Conservation (phyloP, 2,329 filamentous ascomycete genomes). For the Magnaporthales sp. region DNA sequence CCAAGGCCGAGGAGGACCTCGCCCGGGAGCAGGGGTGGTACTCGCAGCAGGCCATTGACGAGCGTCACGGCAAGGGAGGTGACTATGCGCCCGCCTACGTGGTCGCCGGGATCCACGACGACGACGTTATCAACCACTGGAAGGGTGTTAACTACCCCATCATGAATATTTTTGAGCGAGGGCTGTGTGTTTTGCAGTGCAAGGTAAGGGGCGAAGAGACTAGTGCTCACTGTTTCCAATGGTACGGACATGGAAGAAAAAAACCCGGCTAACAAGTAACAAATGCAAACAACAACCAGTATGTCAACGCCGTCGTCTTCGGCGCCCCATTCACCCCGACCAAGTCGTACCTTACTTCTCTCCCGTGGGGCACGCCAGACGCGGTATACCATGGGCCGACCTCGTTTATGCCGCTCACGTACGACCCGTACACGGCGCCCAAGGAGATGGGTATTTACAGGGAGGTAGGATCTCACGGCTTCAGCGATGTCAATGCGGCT, state of each 20-base stretch:
- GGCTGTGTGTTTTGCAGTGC: conserved; percentile 91
- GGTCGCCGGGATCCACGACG: conserved; percentile 90
- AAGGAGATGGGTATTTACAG: conserved; percentile 79
- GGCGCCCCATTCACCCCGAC: conserved; percentile 82
- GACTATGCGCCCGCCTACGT: conserved; percentile 81
- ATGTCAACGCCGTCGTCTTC: conserved; percentile 81
- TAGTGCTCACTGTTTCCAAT: neutral
- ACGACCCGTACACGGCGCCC: conserved; percentile 72
- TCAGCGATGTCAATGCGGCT: conserved; percentile 80
- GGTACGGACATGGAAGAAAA: neutral
- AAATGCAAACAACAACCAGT: conserved; percentile 40
- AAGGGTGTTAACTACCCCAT: conserved; percentile 98
- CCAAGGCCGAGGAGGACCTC: conserved; percentile 61
- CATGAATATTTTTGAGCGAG: conserved; percentile 98
- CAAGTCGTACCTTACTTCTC: conserved; percentile 63
- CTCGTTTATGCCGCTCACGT: conserved; percentile 72
- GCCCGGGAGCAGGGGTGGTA: conserved; percentile 68
- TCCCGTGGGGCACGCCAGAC: conserved; percentile 67
- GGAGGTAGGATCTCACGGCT: conserved; percentile 69
- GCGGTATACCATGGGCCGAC: conserved; percentile 96
- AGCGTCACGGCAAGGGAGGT: conserved; percentile 55
- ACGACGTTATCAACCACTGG: conserved; percentile 90
- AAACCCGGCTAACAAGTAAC: neutral
- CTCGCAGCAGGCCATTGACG: conserved; percentile 50
- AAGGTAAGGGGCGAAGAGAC: conserved; percentile 46